These are phyloP conservation scores for Daldinia grandis DNA, from an alignment of 495 filamentous ascomycete genomes.

Conservation along the genomic window DNA sequence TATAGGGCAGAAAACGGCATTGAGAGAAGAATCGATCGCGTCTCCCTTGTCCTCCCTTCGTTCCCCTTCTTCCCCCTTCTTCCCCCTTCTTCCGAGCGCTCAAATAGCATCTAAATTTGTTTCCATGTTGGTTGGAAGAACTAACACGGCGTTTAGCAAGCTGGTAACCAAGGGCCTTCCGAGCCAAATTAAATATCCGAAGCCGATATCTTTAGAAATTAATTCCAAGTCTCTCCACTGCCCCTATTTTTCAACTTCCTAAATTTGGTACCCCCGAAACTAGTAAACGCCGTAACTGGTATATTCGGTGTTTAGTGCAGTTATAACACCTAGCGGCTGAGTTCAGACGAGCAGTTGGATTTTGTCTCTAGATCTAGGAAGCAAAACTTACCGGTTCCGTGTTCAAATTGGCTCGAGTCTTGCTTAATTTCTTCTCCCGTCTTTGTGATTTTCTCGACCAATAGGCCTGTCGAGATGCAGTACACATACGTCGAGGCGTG, in stretches of 20 bases:
- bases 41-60: constrained; percentile 19
- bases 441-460: constrained; percentile 1
- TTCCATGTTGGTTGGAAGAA: constrained; percentile 25
- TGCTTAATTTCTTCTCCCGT: constrained; percentile 28
- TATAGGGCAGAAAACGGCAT: neutral
- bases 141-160: constrained; percentile 7
- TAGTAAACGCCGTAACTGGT: constrained; percentile 7
- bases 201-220: constrained; percentile 18
- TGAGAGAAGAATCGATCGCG: neutral
- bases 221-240: neutral
- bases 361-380: constrained; percentile 1
- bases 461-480: neutral
- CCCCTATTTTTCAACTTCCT: constrained; percentile 26
- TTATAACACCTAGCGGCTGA: neutral
- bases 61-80: too few species aligned
- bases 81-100: constrained; percentile 8
- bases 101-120: constrained; percentile 10
- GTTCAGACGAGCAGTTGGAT: neutral
- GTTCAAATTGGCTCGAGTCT: constrained; percentile 1
- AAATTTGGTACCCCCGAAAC: neutral
- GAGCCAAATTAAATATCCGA: constrained; percentile 11
- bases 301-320: neutral
- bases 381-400: neutral
- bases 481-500: neutral
- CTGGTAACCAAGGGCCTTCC: constrained; percentile 13